Conservation (phyloP, 331 rosid genomes). For the Rhamnella rubrinervis region DNA sequence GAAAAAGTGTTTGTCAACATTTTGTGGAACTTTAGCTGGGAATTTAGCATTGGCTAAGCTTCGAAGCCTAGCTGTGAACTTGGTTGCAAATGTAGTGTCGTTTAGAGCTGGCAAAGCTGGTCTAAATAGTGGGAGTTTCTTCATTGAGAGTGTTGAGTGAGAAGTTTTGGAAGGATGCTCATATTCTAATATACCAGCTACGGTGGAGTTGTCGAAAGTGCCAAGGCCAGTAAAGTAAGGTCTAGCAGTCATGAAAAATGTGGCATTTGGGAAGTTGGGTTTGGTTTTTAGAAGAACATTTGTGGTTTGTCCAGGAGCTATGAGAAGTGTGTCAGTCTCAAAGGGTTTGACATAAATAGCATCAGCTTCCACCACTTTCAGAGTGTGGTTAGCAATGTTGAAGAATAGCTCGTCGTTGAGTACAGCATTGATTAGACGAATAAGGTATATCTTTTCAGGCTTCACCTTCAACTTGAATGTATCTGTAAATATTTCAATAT, state of each 20-base stretch:
- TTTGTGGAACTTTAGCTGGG: conserved; percentile 33
- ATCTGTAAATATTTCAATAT: conserved; percentile 7
- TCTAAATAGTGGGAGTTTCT: conserved; percentile 21
- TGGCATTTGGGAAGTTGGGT: conserved; percentile 25
- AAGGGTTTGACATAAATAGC: conserved; percentile 34
- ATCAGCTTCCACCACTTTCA: conserved; percentile 30
- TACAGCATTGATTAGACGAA: conserved; percentile 36
- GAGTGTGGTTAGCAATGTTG: conserved; percentile 34
- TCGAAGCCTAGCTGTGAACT: conserved; percentile 17
- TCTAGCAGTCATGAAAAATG: conserved; percentile 31
- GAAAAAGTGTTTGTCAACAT: conserved; percentile 22
- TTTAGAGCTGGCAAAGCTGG: conserved; percentile 28
- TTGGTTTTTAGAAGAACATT: conserved; percentile 36
- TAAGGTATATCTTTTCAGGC: conserved; percentile 26
- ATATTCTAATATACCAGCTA: conserved; percentile 29
- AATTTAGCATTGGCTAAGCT: conserved; percentile 22
- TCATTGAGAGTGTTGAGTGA: conserved; percentile 3
- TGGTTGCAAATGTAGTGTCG: conserved; percentile 24
- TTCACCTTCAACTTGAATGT: conserved; percentile 31
- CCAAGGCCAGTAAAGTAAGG: conserved; percentile 37
- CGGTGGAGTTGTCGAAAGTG: conserved; percentile 36
- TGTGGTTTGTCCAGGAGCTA: conserved; percentile 33
- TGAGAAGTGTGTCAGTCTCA: conserved; percentile 17
- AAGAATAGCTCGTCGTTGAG: conserved; percentile 31
- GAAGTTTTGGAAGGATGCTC: background rate